Percentiles rank a stretch among this genome's conserved stretches.
Evolutionary conservation across 305 asterid genomes (phyloP).

Genomic region (Plantago rigida): DNA sequence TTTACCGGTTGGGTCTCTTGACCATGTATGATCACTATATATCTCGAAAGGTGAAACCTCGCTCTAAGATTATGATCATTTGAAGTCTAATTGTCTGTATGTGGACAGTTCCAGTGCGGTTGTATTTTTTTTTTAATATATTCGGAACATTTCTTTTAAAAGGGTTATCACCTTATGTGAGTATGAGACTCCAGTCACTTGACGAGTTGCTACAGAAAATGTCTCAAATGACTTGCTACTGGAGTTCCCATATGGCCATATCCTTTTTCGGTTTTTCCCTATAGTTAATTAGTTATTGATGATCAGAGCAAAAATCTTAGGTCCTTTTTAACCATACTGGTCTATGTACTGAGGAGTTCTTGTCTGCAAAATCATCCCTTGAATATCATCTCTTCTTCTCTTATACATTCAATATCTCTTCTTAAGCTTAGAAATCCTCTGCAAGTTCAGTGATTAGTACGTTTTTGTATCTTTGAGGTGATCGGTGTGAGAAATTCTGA

Average conservation of each 20-base stretch:
- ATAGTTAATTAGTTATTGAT: neutral
- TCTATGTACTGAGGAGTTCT: no score
- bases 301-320: neutral
- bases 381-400: no score
- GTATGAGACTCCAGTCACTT: neutral
- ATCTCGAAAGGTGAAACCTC: constrained; percentile 72
- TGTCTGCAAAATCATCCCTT: no score
- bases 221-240: neutral
- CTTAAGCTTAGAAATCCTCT: no score
- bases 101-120: neutral
- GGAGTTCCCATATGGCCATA: neutral
- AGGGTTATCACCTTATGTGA: neutral
- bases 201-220: neutral
- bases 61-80: constrained; percentile 12
- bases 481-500: no score
- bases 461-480: no score
- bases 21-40: constrained; percentile 90
- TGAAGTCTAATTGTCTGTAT: constrained; percentile 17
- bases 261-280: neutral
- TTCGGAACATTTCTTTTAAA: neutral
- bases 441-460: no score
- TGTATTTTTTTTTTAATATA: no score
- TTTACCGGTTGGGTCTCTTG: constrained; percentile 76
- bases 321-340: no score
- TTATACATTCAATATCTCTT: no score